Evolutionary conservation across 768 basidiomycete species (phyloP).

Genomic region (Tulasnella sp.): DNA sequence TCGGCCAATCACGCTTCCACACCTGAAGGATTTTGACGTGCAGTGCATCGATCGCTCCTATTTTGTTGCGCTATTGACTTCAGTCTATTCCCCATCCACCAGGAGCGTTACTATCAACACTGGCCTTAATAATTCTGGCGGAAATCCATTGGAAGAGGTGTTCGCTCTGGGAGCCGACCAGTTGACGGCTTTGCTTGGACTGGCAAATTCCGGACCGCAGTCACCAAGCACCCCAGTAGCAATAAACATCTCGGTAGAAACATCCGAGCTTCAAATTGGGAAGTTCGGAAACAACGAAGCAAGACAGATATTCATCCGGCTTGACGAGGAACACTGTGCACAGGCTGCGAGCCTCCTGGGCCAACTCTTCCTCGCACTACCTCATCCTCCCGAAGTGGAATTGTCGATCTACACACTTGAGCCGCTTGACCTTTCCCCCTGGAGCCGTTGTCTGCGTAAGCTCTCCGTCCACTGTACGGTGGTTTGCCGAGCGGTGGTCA

Average conservation of each 20-base stretch:
- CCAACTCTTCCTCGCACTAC: background rate
- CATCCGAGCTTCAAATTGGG: background rate
- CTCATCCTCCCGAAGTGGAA: background rate
- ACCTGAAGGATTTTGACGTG: background rate
- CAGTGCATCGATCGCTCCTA: background rate
- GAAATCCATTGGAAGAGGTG: background rate
- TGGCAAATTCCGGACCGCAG: background rate
- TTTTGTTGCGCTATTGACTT: background rate
- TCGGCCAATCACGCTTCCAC: background rate
- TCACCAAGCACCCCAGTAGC: background rate
- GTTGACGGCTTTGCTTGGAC: background rate
- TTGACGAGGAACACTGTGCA: background rate
- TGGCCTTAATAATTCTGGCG: background rate
- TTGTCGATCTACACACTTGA: background rate
- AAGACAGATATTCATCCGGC: background rate
- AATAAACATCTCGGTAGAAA: background rate
- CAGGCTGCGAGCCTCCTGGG: background rate
- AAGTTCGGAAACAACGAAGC: background rate
- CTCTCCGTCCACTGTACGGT: background rate
- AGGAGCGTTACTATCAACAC: background rate
- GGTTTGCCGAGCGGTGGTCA: background rate
- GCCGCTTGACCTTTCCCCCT: background rate
- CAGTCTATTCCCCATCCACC: background rate
- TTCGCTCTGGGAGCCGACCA: background rate
- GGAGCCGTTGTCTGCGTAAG: background rate